phyloP scores from a whole-genome alignment of 2,329 filamentous ascomycete species.

The Iodosphaeria phyllophila region DNA sequence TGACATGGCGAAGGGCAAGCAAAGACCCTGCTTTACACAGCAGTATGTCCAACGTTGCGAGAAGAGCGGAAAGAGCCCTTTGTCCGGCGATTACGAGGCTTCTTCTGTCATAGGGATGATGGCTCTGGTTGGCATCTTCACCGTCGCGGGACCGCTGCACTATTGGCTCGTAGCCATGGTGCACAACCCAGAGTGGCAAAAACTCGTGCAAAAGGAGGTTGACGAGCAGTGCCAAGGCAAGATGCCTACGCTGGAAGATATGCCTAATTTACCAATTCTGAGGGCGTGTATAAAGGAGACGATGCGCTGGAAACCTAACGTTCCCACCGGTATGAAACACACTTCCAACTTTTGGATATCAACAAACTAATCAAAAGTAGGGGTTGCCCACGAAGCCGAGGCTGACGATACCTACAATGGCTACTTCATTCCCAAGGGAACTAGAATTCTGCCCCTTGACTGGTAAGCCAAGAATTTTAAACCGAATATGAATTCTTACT shows the following conservation, averaged over 20 bases:
- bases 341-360: slow-evolving; percentile 4
- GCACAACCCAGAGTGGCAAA: slow-evolving; percentile 26
- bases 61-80: slow-evolving; percentile 10
- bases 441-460: slow-evolving; percentile 20
- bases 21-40: slow-evolving; percentile 20
- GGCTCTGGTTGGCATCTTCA: slow-evolving; percentile 18
- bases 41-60: slow-evolving; percentile 20
- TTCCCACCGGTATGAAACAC: slow-evolving; percentile 15
- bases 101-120: slow-evolving; percentile 18
- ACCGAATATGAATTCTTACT: neutral
- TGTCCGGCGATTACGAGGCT: slow-evolving; percentile 14
- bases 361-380: slow-evolving; percentile 10
- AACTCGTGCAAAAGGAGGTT: slow-evolving; percentile 22
- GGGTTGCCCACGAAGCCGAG: slow-evolving; percentile 30
- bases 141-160: slow-evolving; percentile 16
- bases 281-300: slow-evolving; percentile 26
- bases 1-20: slow-evolving; percentile 20
- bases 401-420: slow-evolving; percentile 29
- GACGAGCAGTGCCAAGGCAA: slow-evolving; percentile 22
- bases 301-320: slow-evolving; percentile 26
- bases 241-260: slow-evolving; percentile 22
- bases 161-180: slow-evolving; percentile 24
- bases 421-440: slow-evolving; percentile 28
- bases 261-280: slow-evolving; percentile 21
- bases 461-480: slow-evolving; percentile 11